Base-by-base conservation (phyloP, 768 basidiomycete species). In the Kwoniella heveanensis region DNA sequence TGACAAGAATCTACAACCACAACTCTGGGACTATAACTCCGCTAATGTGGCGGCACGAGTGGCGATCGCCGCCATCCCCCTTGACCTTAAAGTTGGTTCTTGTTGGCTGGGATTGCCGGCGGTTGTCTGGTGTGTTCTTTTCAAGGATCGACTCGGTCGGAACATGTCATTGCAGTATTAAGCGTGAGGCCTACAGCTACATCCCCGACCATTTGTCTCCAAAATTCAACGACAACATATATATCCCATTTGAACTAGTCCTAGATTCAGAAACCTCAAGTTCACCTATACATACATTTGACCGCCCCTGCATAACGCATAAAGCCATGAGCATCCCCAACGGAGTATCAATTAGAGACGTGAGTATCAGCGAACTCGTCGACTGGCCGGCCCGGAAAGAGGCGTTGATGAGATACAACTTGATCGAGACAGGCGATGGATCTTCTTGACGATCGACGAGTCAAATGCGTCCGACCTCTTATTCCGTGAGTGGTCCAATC, bases 361-460 rank as follows among this genome's bases (percentile, higher is more conserved):
- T 64, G 37, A 64, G 62, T 54, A 9, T 32, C 21, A 10, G 0
- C 24, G 3, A 12, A 12, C 37, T 21, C 13, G 29, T 30, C 10
- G 0, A 36, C n/a, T 1, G n/a, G n/a, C n/a, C n/a, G n/a, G n/a
- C n/a, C n/a, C n/a, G n/a, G n/a, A n/a, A n/a, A n/a, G n/a, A n/a
- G n/a, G n/a, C n/a, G n/a, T n/a, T n/a, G n/a, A n/a, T n/a, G n/a
- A n/a, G n/a, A n/a, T n/a, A 10, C 19, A 19, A 9, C 8, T 19
- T 19, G 39, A 9, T 44, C 19, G 39, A 7, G 19, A 44, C 64
- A 79, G 75, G 78, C 77, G 2, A 76, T 78, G 69, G 69, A 85
- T 64, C 87, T 88, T 57, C 87, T 96, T 39, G 91, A 93, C 75
- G 94, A 97, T 74, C 84, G 87, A 64, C 84, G 93, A 49, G 92